Percentiles rank a stretch among this genome's conserved stretches.
Evolutionary conservation across 2,329 filamentous ascomycete species (phyloP).

Genomic region (Cordyceps cateniannulata): DNA sequence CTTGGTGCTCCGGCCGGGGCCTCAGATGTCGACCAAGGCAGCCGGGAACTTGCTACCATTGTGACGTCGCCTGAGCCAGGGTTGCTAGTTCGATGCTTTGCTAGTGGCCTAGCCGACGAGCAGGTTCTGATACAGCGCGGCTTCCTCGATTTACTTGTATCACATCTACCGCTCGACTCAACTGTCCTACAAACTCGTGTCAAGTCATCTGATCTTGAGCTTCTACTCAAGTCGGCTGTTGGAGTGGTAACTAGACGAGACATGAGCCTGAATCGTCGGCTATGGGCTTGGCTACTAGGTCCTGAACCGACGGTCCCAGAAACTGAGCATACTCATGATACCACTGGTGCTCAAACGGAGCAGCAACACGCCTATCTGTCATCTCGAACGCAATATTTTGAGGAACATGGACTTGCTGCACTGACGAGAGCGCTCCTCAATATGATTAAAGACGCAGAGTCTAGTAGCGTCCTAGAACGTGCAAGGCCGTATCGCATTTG

Average conservation of each 20-base stretch:
- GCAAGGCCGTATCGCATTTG: conserved; percentile 86
- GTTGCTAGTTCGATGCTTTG: conserved; percentile 82
- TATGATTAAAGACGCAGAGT: conserved; percentile 55
- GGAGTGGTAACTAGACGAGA: conserved; percentile 84
- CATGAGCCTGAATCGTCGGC: conserved; percentile 89
- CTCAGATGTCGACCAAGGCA: conserved; percentile 24
- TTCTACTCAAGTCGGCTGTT: conserved; percentile 75
- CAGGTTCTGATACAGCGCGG: conserved; percentile 90
- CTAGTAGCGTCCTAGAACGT: conserved; percentile 47
- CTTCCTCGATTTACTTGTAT: conserved; percentile 87
- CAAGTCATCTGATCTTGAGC: conserved; percentile 68
- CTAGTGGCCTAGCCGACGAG: conserved; percentile 78
- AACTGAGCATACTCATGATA: conserved; percentile 40
- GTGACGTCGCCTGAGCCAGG: conserved; percentile 87
- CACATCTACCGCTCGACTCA: conserved; percentile 80
- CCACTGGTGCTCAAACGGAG: conserved; percentile 35
- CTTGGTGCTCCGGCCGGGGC: conserved; percentile 19
- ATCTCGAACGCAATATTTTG: conserved; percentile 74
- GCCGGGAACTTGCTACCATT: conserved; percentile 47
- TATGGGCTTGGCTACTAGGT: conserved; percentile 96
- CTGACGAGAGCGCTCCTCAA: conserved; percentile 68
- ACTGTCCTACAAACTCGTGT: conserved; percentile 70
- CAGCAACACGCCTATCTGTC: conserved; percentile 40
- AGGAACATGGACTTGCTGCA: conserved; percentile 66
- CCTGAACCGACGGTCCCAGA: conserved; percentile 54